Conservation (phyloP, 352 stramenopile species). For the Phytophthora sansomeana region DNA sequence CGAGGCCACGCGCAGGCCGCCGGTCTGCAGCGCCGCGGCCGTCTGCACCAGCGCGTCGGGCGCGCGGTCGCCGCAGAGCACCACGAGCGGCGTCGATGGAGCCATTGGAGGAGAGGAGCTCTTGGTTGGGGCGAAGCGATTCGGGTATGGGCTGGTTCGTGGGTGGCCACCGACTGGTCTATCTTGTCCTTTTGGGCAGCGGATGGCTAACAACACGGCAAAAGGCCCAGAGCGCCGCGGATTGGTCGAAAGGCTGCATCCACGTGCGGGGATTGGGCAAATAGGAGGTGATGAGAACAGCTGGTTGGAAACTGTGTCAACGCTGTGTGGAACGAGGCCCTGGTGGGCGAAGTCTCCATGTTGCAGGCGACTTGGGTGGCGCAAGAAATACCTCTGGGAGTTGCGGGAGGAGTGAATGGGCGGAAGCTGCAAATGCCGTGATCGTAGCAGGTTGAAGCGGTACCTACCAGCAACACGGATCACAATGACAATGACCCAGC, state of each 20-base stretch:
- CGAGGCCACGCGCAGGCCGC: conserved; percentile 69
- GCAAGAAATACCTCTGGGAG: too few species aligned
- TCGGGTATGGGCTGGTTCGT: conserved; percentile 17
- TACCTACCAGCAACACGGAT: conserved; percentile 1
- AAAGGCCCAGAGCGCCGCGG: neutral
- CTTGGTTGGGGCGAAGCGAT: conserved; percentile 14
- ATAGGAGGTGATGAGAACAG: neutral
- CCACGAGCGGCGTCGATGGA: conserved; percentile 58
- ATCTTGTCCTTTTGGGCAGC: neutral
- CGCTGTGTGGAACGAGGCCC: conserved; percentile 1
- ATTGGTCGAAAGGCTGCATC: conserved; percentile 8
- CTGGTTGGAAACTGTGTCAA: conserved; percentile 8
- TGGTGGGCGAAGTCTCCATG: too few species aligned
- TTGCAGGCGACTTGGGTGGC: too few species aligned
- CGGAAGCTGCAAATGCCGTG: neutral
- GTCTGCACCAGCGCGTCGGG: conserved; percentile 54
- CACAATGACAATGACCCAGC: neutral
- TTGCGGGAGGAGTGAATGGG: too few species aligned
- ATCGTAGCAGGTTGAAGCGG: neutral
- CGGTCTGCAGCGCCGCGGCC: conserved; percentile 57
- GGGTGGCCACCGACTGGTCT: conserved; percentile 18
- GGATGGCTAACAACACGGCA: conserved; percentile 35
- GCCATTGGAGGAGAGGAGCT: conserved; percentile 30
- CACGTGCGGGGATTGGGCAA: neutral
- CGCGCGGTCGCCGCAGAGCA: conserved; percentile 72